Conservation (phyloP, 2,329 filamentous ascomycete species). For the Ascomycota sp. region DNA sequence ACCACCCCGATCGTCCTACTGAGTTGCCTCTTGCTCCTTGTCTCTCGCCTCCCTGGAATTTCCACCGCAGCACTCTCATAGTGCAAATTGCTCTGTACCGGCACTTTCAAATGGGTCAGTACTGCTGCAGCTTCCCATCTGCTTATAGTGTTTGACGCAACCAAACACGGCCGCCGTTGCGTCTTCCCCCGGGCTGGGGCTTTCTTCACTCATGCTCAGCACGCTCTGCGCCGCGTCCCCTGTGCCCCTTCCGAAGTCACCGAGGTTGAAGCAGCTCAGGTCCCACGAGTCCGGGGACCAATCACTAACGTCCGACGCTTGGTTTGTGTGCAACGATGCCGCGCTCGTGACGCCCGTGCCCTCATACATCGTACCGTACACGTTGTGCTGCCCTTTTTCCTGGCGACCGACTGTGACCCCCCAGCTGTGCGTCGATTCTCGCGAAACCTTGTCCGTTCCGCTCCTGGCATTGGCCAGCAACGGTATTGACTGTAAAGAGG, state of each 20-base stretch:
- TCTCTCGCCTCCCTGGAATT: no score
- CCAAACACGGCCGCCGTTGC: slow-evolving; percentile 24
- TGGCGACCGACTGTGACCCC: slow-evolving; percentile 62
- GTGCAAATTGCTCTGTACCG: slow-evolving; percentile 3
- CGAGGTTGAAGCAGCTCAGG: slow-evolving; percentile 26
- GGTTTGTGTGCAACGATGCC: slow-evolving; percentile 20
- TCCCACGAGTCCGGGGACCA: slow-evolving; percentile 42
- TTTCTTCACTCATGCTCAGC: slow-evolving; percentile 36
- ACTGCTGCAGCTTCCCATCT: slow-evolving; percentile 3
- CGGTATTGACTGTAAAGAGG: neutral
- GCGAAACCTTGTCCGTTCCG: slow-evolving; percentile 12
- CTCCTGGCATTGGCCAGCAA: slow-evolving; percentile 3
- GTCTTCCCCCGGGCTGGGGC: slow-evolving; percentile 34
- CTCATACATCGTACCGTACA: slow-evolving; percentile 70
- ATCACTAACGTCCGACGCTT: slow-evolving; percentile 13
- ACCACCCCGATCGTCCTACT: no score
- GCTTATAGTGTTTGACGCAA: slow-evolving; percentile 12
- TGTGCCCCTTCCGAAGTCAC: slow-evolving; percentile 22
- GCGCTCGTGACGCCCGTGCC: slow-evolving; percentile 31
- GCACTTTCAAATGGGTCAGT: slow-evolving; percentile 2
- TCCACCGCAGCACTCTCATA: neutral
- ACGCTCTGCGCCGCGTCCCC: slow-evolving; percentile 27
- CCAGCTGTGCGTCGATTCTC: slow-evolving; percentile 52
- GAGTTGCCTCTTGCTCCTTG: no score
- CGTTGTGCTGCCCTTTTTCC: slow-evolving; percentile 60